phyloP scores from a whole-genome alignment of 2,329 filamentous ascomycete species.

The Dactylellina sp. region DNA sequence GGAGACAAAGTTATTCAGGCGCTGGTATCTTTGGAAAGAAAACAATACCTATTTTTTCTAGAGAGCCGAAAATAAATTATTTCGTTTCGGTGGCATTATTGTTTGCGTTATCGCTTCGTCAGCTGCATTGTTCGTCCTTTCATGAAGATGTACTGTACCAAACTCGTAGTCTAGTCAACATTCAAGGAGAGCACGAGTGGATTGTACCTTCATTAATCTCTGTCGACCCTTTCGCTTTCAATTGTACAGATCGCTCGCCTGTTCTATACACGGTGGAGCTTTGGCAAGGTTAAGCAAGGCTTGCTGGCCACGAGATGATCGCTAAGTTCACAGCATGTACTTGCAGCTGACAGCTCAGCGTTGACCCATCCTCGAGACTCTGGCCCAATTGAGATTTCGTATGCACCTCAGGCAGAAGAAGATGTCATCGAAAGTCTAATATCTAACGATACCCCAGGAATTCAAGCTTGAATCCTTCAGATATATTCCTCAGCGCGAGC shows the following conservation, averaged over 20 bases:
- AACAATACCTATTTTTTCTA: background rate
- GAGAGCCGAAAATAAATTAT: background rate
- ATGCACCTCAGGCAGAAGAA: background rate
- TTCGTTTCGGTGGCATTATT: background rate
- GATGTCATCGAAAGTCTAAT: background rate
- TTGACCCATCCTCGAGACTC: too few relatives aligned
- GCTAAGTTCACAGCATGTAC: background rate
- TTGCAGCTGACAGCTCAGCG: constrained; percentile 16
- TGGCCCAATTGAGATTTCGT: background rate
- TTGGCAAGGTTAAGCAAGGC: background rate
- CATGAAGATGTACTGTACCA: background rate
- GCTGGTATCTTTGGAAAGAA: constrained; percentile 16
- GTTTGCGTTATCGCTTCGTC: background rate
- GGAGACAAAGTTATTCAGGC: constrained; percentile 18
- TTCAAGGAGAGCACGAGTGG: too few relatives aligned
- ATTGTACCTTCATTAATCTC: background rate
- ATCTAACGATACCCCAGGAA: background rate
- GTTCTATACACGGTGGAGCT: too few relatives aligned
- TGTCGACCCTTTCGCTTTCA: background rate
- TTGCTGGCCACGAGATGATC: constrained; percentile 3
- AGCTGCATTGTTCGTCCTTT: constrained; percentile 2
- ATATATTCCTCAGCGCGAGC: constrained; percentile 1
- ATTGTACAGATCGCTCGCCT: background rate
- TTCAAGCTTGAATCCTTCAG: background rate
- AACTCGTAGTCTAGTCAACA: too few relatives aligned